Evolutionary conservation across 805 yeast genomes (phyloP).

Genomic region (Ogataea trehaloabstinens): DNA sequence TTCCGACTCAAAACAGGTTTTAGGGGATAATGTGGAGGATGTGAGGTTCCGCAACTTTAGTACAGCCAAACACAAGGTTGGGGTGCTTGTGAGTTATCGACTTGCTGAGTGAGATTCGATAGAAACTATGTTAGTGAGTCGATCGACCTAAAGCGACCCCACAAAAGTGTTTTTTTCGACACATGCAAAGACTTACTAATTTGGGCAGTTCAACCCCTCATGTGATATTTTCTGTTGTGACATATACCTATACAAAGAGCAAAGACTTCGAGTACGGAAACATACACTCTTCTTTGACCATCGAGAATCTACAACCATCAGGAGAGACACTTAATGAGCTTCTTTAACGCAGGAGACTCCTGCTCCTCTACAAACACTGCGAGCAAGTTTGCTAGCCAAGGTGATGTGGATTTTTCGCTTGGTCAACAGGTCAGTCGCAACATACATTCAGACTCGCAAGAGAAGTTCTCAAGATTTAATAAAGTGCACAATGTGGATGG

Average conservation of each 20-base stretch:
- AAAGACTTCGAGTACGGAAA: too few species aligned
- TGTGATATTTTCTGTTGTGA: not conserved
- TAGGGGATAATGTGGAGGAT: slow-evolving; percentile 55
- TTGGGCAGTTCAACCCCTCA: not conserved
- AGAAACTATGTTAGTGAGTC: slow-evolving; percentile 1
- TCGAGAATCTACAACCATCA: too few species aligned
- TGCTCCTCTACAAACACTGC: slow-evolving; percentile 49
- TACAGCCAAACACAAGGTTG: slow-evolving; percentile 68
- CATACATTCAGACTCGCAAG: slow-evolving; percentile 1
- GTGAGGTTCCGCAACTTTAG: slow-evolving; percentile 69
- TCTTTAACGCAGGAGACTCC: slow-evolving; percentile 27
- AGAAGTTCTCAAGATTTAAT: slow-evolving; percentile 10
- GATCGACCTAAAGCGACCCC: slow-evolving; percentile 3
- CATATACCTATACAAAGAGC: not conserved
- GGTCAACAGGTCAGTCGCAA: slow-evolving; percentile 31
- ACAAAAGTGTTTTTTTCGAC: not conserved
- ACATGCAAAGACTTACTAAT: not conserved
- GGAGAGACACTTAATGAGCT: slow-evolving; percentile 14
- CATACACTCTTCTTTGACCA: too few species aligned
- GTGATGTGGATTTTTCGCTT: slow-evolving; percentile 41
- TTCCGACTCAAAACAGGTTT: slow-evolving; percentile 50
- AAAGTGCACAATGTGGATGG: slow-evolving; percentile 28
- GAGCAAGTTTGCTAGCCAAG: slow-evolving; percentile 38
- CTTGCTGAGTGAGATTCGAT: slow-evolving; percentile 16
- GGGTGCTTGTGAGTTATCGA: slow-evolving; percentile 66